Base-by-base conservation (phyloP, 345 rosid species). In the Excoecaria cochinchinensis region DNA sequence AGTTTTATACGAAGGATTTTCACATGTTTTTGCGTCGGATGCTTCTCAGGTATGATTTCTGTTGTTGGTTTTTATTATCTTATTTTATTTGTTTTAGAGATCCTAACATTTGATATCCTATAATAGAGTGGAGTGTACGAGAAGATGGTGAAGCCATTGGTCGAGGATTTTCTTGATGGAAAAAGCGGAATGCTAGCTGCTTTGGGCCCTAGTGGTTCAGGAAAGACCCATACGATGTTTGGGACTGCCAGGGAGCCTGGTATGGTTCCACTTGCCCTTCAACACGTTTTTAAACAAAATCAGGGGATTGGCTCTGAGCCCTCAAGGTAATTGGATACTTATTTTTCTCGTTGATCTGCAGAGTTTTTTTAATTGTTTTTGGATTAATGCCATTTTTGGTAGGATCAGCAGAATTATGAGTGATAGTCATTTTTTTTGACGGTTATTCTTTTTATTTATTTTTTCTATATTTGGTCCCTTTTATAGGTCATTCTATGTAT, bases 161-260 rank as follows among this genome's bases (percentile, higher is more conserved):
- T 90, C 72, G 97, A 88, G 46, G 97, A 90, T 79, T 95, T 95
- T 72, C 72, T 89, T 22, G 76, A 56, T 16, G 99, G 97, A 31
- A 92, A 86, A 76, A 90, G 88, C 25, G 91, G 95, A 68, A 90
- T 95, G 99, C 72, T 95, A 73, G 97, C 94, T 24, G 97, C 99
- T 0, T 67, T 92, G 74, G 99, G 97, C 50, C 93, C 97, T 58
- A 92, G 94, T 16, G 97, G 97, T 72, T 92, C 99, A 0, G 97
- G 99, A 55, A 95, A 95, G 87, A 95, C 99, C 22, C 92, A 92
- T 70, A 95, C 99, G 0, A 92, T 95, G 66, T 95, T 95, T 44
- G 97, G 97, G 59, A 85, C 73, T 74, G 80, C 86, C 0, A 83
- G 85, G 78, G 87, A 92, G 46, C 97, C 97, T 17, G 99, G 99